Evolutionary conservation across 768 basidiomycete species (phyloP).

Genomic region (Leucocoprinus leucothites): DNA sequence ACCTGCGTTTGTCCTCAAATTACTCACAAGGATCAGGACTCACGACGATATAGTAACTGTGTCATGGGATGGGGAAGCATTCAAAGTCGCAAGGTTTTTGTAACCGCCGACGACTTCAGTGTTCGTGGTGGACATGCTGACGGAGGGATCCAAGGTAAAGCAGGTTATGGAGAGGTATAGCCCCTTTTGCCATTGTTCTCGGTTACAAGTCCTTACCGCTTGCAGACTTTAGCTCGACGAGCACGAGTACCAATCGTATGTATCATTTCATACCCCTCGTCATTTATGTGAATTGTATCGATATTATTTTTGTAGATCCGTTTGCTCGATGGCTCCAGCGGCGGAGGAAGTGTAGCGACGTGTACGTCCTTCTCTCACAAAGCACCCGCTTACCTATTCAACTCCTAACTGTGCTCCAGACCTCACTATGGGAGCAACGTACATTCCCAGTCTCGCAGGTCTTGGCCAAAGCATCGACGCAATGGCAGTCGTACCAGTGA

Average conservation of each 20-base stretch:
- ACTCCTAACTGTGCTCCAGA: constrained; percentile 17
- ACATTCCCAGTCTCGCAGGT: constrained; percentile 33
- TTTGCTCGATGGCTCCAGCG: constrained; percentile 39
- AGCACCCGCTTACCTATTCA: background rate
- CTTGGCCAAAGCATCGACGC: constrained; percentile 35
- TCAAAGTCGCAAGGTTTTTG: constrained; percentile 31
- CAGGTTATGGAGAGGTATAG: constrained; percentile 36
- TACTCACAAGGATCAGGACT: background rate
- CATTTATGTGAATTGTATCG: background rate
- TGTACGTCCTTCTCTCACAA: constrained; percentile 20
- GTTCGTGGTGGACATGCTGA: constrained; percentile 42
- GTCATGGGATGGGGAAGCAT: constrained; percentile 36
- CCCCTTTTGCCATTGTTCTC: background rate
- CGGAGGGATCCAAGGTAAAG: constrained; percentile 36
- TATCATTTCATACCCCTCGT: background rate
- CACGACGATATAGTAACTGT: constrained; percentile 25
- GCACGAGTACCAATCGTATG: constrained; percentile 33
- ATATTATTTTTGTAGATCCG: constrained; percentile 26
- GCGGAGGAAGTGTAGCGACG: constrained; percentile 37
- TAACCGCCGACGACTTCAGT: constrained; percentile 40
- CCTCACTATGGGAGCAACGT: constrained; percentile 34
- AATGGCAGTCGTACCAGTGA: constrained; percentile 34
- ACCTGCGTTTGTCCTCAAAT: constrained; percentile 28
- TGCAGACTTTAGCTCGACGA: constrained; percentile 30
- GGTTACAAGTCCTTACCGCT: background rate